Conservation (phyloP, 805 yeast species). For the Teunomyces aglyptinius region DNA sequence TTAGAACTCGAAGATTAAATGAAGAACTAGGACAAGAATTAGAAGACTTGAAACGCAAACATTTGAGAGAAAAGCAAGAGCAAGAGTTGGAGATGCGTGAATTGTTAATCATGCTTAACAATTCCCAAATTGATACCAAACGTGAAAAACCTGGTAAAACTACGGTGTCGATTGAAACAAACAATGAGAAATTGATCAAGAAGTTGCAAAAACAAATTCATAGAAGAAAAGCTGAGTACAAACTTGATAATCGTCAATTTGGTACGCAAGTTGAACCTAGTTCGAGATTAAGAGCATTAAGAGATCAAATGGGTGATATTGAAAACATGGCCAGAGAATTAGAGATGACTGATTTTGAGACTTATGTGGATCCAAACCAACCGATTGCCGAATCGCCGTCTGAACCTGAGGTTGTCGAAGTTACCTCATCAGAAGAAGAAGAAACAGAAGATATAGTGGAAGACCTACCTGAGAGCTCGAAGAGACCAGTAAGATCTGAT, state of each 20-base stretch:
- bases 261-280: constrained; percentile 70
- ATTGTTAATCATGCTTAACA: constrained; percentile 59
- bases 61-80: constrained; percentile 65
- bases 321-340: constrained; percentile 82
- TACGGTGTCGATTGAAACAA: constrained; percentile 32
- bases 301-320: constrained; percentile 81
- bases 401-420: constrained; percentile 19
- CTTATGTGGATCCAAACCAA: constrained; percentile 19
- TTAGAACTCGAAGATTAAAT: constrained; percentile 59
- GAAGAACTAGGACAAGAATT: constrained; percentile 60
- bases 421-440: constrained; percentile 17
- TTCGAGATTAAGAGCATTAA: constrained; percentile 65
- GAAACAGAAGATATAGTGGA: constrained; percentile 15
- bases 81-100: constrained; percentile 78
- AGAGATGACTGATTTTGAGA: constrained; percentile 78
- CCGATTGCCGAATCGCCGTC: constrained; percentile 7
- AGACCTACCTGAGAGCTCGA: constrained; percentile 29
- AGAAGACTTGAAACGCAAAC: constrained; percentile 59
- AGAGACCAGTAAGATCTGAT: constrained; percentile 43
- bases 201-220: constrained; percentile 46
- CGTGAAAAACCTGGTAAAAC: constrained; percentile 31
- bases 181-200: constrained; percentile 36
- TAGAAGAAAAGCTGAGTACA: constrained; percentile 47
- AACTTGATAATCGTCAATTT: constrained; percentile 43
- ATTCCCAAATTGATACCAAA: constrained; percentile 29